A percentile compares a stretch with the other conserved stretches of the same genome.
Conservation (phyloP, 805 yeast species). For the Starmerella sirachaensis region DNA sequence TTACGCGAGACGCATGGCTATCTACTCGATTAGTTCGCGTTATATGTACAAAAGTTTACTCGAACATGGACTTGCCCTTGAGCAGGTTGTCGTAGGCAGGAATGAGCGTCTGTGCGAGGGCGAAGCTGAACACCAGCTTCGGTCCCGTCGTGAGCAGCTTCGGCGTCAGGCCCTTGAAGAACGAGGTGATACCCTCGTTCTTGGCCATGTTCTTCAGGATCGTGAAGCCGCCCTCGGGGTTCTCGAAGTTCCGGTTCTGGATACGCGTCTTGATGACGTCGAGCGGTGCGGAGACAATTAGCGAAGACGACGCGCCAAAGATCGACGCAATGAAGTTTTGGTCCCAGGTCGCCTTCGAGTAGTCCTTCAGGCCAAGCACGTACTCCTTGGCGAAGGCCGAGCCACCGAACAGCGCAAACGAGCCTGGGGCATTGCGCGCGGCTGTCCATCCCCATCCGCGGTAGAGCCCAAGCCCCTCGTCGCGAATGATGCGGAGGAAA, state of each 20-base stretch:
- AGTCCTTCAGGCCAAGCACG: conserved; percentile 73
- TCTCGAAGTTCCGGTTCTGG: conserved; percentile 90
- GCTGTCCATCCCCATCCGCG: conserved; percentile 99
- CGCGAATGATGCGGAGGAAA: conserved; percentile 67
- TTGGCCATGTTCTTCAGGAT: conserved; percentile 86
- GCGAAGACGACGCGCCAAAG: conserved; percentile 91
- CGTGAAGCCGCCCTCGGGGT: conserved; percentile 86
- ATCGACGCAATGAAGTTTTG: conserved; percentile 93
- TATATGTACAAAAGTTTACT: too few species aligned
- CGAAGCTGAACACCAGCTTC: conserved; percentile 94
- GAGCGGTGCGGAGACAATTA: conserved; percentile 93
- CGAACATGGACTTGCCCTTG: conserved; percentile 21
- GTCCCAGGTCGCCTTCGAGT: conserved; percentile 82
- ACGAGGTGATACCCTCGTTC: conserved; percentile 80
- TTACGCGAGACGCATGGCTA: too few species aligned
- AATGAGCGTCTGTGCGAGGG: conserved; percentile 90
- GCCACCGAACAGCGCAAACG: conserved; percentile 95
- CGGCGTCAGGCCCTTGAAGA: conserved; percentile 95
- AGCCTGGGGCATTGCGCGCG: conserved; percentile 98
- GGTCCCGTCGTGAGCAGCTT: conserved; percentile 97
- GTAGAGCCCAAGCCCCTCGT: conserved; percentile 88
- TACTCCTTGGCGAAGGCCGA: conserved; percentile 98
- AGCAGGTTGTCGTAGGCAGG: conserved; percentile 83
- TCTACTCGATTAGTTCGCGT: too few species aligned
- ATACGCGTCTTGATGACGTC: conserved; percentile 97